A percentile compares a stretch with the other conserved stretches of the same genome.
These are phyloP conservation scores for Anastatica hierochuntica DNA, from an alignment of 345 rosid genomes.

Conservation along the genomic window DNA sequence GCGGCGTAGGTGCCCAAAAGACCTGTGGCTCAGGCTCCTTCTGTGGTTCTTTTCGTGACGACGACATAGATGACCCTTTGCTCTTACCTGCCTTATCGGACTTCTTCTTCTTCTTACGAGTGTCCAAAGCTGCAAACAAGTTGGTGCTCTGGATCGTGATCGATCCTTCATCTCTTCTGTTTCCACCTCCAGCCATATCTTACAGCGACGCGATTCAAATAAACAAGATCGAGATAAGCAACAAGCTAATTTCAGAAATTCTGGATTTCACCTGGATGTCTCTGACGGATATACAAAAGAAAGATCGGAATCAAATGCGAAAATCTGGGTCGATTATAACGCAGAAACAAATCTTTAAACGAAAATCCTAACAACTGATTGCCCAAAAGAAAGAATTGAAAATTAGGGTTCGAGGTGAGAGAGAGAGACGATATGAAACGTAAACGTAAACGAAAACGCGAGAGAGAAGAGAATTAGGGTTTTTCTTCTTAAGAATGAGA, in stretches of 20 bases:
- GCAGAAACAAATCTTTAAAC: neutral
- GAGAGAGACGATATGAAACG: too few species aligned
- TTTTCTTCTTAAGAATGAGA: too few species aligned
- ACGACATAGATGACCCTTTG: slow-evolving; percentile 31
- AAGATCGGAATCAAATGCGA: neutral
- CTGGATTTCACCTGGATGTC: too few species aligned
- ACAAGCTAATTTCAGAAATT: slow-evolving; percentile 6
- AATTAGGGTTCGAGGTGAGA: slow-evolving; percentile 6
- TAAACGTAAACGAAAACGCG: too few species aligned
- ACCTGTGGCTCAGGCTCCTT: slow-evolving; percentile 40
- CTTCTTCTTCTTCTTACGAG: slow-evolving; percentile 54
- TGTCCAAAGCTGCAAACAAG: slow-evolving; percentile 51
- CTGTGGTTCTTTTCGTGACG: slow-evolving; percentile 6
- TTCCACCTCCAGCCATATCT: slow-evolving; percentile 44
- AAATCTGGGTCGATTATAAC: neutral
- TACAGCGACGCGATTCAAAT: slow-evolving; percentile 11
- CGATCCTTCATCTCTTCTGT: slow-evolving; percentile 46
- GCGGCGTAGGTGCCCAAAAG: slow-evolving; percentile 44
- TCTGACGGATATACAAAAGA: slow-evolving; percentile 12
- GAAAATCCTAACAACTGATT: slow-evolving; percentile 11
- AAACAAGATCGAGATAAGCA: neutral
- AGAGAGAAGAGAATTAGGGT: too few species aligned
- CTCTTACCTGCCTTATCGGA: slow-evolving; percentile 32
- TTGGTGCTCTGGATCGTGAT: slow-evolving; percentile 41
- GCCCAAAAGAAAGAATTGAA: neutral